Base-by-base conservation (phyloP, 495 filamentous ascomycete genomes). In the Melanomma pulvis-pyrius region DNA sequence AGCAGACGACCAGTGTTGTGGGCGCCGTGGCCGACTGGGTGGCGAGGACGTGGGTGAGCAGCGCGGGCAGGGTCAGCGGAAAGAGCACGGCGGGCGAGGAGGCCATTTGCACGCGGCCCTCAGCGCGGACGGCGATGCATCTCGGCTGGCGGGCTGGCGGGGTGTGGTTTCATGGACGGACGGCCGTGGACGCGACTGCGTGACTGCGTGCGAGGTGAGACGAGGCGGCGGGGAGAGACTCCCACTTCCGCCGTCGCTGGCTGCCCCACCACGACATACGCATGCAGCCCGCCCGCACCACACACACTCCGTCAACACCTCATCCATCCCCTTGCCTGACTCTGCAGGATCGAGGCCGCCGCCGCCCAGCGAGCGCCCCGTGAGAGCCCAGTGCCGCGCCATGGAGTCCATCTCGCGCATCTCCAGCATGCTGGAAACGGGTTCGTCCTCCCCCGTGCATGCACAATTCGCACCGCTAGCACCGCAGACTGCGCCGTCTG, bases 381-480 rank as follows among this genome's bases (percentile, higher is more conserved):
- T 25, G 26, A 50, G 48, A 50, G 32, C 25, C 32, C 55, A 21
- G 11, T 50, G 26, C 15, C 26, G 15, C 49, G 61, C 39, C 24
- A 93, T 98, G 94, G 94, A 98, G 81, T 96, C 94, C n/a, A 92
- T 97, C 68, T 92, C 94, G 21, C 82, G 90, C 70, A 96, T 97
- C 76, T 96, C 93, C 50, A 91, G 86, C 64, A 82, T 98, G 76
- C 86, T 98, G 74, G 94, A 98, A 81, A 93, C 88, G 80, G 91
- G 92, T 94, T 80, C 74, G 82, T 59, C 24, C 34, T 21, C 50
- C 19, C 57, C 51, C 19, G 47, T 60, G 59, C 30, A 32, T 25
- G 48, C 59, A 51, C 59, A 55, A 55, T 9, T 55, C 19, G 48
- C 51, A 55, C 51, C 30, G 12, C n/a, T 36, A 21, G 21, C 56